Evolutionary conservation across 2,329 filamentous ascomycete species (phyloP).

Genomic region (Hysterium pulicare): DNA sequence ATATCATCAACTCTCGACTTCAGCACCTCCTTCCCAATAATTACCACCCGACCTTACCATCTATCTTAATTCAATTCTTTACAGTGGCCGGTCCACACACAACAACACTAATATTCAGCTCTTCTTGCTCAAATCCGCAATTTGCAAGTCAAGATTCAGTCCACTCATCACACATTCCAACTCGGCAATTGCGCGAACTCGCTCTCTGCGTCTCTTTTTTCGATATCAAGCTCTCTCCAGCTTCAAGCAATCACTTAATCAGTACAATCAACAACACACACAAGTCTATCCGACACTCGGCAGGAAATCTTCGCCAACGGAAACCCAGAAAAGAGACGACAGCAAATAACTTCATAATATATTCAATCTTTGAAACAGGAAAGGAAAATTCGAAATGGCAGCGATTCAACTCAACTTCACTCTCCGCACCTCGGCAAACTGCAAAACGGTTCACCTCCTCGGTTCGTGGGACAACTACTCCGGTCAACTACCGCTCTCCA

Average conservation of each 20-base stretch:
- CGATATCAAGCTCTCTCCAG: slow-evolving; percentile 3
- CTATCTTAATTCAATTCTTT: slow-evolving; percentile 33
- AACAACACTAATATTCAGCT: slow-evolving; percentile 43
- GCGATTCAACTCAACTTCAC: slow-evolving; percentile 92
- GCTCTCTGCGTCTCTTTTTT: slow-evolving; percentile 15
- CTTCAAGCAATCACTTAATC: slow-evolving; percentile 24
- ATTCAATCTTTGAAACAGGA: slow-evolving; percentile 27
- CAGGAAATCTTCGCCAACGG: slow-evolving; percentile 1
- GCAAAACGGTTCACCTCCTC: slow-evolving; percentile 96
- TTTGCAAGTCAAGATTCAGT: slow-evolving; percentile 16
- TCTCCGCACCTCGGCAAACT: slow-evolving; percentile 90
- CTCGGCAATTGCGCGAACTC: slow-evolving; percentile 26
- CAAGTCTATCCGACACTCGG: slow-evolving; percentile 38
- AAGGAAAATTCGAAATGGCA: slow-evolving; percentile 60
- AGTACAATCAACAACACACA: slow-evolving; percentile 19
- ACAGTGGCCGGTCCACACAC: slow-evolving; percentile 45
- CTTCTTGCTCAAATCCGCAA: slow-evolving; percentile 47
- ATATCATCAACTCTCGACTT: slow-evolving; percentile 21
- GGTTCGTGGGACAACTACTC: slow-evolving; percentile 98
- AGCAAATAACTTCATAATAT: not conserved
- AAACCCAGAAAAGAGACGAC: slow-evolving; percentile 1
- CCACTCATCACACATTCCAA: slow-evolving; percentile 16
- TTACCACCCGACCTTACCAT: too few relatives aligned
- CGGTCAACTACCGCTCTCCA: slow-evolving; percentile 89
- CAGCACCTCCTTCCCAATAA: slow-evolving; percentile 15